Evolutionary conservation across 148 eudicot genomes (phyloP).

Genomic region (Persicaria maculosa): DNA sequence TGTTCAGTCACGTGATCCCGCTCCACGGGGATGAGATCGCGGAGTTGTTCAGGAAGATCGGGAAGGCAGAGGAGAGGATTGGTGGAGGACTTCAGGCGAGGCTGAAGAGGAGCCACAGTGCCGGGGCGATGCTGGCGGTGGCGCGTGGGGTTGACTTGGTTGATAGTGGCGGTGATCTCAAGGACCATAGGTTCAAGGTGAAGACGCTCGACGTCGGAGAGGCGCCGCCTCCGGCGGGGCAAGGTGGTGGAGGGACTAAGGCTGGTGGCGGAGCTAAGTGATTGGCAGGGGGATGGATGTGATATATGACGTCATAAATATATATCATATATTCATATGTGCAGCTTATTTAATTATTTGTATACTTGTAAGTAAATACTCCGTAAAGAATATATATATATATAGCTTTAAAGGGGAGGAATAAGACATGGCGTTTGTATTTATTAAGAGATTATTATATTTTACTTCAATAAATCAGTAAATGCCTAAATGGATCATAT

Average conservation of each 20-base stretch:
- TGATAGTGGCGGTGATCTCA: background rate
- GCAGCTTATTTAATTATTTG: too few species aligned
- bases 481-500: too few species aligned
- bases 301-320: background rate
- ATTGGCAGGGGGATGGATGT: background rate
- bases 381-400: too few species aligned
- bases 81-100: background rate
- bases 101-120: conserved; percentile 7
- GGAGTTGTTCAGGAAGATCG: background rate
- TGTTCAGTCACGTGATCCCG: conserved; percentile 5
- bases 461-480: too few species aligned
- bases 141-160: conserved; percentile 7
- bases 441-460: too few species aligned
- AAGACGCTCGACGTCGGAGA: conserved; percentile 2
- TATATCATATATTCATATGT: background rate
- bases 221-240: background rate
- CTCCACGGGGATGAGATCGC: background rate
- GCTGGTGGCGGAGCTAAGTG: background rate
- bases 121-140: background rate
- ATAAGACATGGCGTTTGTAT: too few species aligned
- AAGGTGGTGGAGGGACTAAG: background rate
- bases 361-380: too few species aligned
- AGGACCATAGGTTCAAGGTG: conserved; percentile 3
- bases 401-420: too few species aligned
- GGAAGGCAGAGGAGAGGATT: background rate